phyloP scores from a whole-genome alignment of 2,329 filamentous ascomycete species.

The Amylocarpus encephaloides region DNA sequence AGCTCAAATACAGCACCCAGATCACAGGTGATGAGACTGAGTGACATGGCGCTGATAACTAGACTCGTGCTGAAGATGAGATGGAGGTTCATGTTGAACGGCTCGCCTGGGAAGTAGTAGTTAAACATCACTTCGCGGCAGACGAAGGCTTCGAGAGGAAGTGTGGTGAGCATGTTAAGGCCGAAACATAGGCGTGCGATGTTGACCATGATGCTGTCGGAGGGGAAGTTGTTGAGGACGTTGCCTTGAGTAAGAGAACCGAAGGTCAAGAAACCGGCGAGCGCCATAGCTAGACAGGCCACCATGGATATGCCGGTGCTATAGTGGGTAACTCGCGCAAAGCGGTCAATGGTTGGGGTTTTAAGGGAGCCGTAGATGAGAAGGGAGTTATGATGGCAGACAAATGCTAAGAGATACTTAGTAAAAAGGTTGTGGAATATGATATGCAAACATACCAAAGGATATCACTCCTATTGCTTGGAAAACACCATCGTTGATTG shows the following conservation, averaged over 20 bases:
- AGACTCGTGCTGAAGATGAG: slow-evolving; percentile 78
- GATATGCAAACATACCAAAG: slow-evolving; percentile 58
- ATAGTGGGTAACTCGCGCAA: slow-evolving; percentile 87
- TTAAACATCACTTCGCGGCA: slow-evolving; percentile 95
- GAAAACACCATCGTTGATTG: slow-evolving; percentile 83
- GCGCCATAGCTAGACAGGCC: slow-evolving; percentile 84
- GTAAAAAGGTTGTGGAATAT: not conserved
- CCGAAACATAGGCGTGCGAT: slow-evolving; percentile 92
- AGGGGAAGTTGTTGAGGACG: slow-evolving; percentile 94
- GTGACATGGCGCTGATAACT: slow-evolving; percentile 68
- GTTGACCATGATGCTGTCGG: slow-evolving; percentile 88
- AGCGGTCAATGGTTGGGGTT: slow-evolving; percentile 92
- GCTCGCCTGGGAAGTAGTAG: slow-evolving; percentile 59
- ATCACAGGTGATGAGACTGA: slow-evolving; percentile 86
- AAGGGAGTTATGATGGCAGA: slow-evolving; percentile 88
- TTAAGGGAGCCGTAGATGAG: slow-evolving; percentile 94
- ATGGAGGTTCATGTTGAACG: slow-evolving; percentile 72
- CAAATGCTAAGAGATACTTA: slow-evolving; percentile 48
- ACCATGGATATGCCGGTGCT: slow-evolving; percentile 84
- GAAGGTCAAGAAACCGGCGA: slow-evolving; percentile 87
- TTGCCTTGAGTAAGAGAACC: slow-evolving; percentile 89
- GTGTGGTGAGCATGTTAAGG: slow-evolving; percentile 95
- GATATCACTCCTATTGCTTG: slow-evolving; percentile 97
- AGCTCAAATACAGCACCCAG: slow-evolving; percentile 92
- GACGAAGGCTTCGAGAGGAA: slow-evolving; percentile 95